Evolutionary conservation across 202 grass and related monocot species (phyloP).

Genomic region (Carex arenaria): DNA sequence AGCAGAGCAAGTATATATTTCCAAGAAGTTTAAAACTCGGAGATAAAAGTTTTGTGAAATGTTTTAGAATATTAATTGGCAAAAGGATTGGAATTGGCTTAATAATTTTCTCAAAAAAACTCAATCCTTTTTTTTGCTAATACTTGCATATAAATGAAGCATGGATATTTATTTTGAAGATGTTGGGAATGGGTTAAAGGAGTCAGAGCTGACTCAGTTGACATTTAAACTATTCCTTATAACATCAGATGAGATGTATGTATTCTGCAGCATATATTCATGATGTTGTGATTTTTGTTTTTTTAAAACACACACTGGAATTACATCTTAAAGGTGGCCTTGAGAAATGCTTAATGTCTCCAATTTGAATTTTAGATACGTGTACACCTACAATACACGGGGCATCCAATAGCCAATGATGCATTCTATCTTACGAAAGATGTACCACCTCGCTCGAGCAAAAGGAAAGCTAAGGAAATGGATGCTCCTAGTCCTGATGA

Average conservation of each 20-base stretch:
- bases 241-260: not conserved
- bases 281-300: not conserved
- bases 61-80: too few species aligned
- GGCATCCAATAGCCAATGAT: constrained; percentile 93
- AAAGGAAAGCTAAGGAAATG: constrained; percentile 33
- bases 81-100: too few species aligned
- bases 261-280: not conserved
- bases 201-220: not conserved
- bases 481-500: constrained; percentile 13
- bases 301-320: too few species aligned
- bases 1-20: too few species aligned
- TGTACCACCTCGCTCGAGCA: constrained; percentile 46
- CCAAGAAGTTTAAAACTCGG: too few species aligned
- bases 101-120: too few species aligned
- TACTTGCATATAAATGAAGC: not conserved
- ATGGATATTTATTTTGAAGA: not conserved
- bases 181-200: not conserved
- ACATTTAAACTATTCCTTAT: not conserved
- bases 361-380: constrained; percentile 55
- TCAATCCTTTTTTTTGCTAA: too few species aligned
- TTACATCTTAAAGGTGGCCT: not conserved
- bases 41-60: too few species aligned
- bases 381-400: constrained; percentile 79
- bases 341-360: constrained; percentile 5
- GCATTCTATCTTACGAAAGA: constrained; percentile 57